Percentiles rank a stretch among this genome's conserved stretches.
Conservation (phyloP, 2,329 filamentous ascomycete genomes). For the Alternaria viburni region DNA sequence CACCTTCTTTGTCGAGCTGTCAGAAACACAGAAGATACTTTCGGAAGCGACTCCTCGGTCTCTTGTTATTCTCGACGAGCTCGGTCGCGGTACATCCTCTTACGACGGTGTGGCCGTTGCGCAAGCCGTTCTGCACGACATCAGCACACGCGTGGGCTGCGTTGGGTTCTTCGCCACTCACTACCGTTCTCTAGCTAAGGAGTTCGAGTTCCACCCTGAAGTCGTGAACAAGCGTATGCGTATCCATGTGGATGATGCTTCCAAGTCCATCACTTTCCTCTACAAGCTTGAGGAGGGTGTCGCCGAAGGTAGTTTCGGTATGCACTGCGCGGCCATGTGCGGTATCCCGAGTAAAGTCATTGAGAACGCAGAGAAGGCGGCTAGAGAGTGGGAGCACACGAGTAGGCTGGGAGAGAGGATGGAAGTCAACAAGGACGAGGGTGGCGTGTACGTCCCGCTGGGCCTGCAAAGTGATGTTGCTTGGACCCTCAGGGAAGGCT, state of each 20-base stretch:
- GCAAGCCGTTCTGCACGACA: constrained; percentile 94
- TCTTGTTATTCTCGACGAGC: constrained; percentile 94
- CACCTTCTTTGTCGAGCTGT: constrained; percentile 97
- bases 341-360: constrained; percentile 86
- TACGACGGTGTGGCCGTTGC: constrained; percentile 97
- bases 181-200: constrained; percentile 90
- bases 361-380: constrained; percentile 84
- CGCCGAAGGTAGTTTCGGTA: constrained; percentile 95
- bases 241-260: constrained; percentile 86
- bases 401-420: constrained; percentile 86
- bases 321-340: constrained; percentile 99
- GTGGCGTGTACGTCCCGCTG: constrained; percentile 80
- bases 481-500: constrained; percentile 69
- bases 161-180: constrained; percentile 97
- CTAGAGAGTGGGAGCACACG: constrained; percentile 93
- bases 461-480: constrained; percentile 88
- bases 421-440: constrained; percentile 72
- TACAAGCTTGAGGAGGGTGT: constrained; percentile 94
- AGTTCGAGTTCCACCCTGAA: constrained; percentile 89
- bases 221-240: constrained; percentile 88
- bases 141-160: constrained; percentile 90
- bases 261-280: constrained; percentile 90
- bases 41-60: constrained; percentile 92
- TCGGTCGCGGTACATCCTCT: constrained; percentile 91
- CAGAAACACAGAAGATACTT: constrained; percentile 97